Evolutionary conservation across 768 basidiomycete genomes (phyloP).

Genomic region (Pulveroboletus sp.): DNA sequence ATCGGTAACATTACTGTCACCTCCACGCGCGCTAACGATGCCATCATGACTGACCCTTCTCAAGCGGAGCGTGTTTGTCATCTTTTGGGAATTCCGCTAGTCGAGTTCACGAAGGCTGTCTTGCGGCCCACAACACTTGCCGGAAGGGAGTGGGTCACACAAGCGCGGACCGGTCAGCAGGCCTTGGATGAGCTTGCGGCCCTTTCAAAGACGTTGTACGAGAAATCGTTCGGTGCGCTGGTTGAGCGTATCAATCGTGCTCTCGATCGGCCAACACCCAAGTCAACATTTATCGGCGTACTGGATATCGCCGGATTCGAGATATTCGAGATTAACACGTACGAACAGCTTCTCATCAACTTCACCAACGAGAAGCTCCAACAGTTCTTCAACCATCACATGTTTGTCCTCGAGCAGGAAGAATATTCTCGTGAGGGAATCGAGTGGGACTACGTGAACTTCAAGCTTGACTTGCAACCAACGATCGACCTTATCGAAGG

Average conservation of each 20-base stretch:
- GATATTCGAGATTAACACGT: constrained; percentile 90
- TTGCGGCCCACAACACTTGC: constrained; percentile 88
- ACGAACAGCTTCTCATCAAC: constrained; percentile 98
- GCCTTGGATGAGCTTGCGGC: constrained; percentile 89
- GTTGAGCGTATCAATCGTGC: constrained; percentile 95
- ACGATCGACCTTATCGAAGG: constrained; percentile 98
- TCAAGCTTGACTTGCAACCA: constrained; percentile 94
- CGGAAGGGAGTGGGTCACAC: constrained; percentile 95
- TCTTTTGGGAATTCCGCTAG: constrained; percentile 80
- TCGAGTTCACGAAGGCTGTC: constrained; percentile 85
- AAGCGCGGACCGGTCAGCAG: constrained; percentile 81
- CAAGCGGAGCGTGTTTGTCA: constrained; percentile 90
- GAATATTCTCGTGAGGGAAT: constrained; percentile 96
- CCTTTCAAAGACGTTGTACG: constrained; percentile 92
- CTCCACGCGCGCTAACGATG: constrained; percentile 74
- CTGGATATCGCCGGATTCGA: constrained; percentile 99
- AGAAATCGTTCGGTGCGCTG: constrained; percentile 90
- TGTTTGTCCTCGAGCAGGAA: constrained; percentile 99
- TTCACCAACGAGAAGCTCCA: constrained; percentile 98
- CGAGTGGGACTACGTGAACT: constrained; percentile 97
- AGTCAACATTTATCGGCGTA: constrained; percentile 94
- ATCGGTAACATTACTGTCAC: constrained; percentile 89
- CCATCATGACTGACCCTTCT: constrained; percentile 69
- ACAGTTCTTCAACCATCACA: constrained; percentile 98
- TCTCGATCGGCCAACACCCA: constrained; percentile 86